phyloP scores from a whole-genome alignment of 1,284 basidiomycete species.

The Heterobasidion parviporum region DNA sequence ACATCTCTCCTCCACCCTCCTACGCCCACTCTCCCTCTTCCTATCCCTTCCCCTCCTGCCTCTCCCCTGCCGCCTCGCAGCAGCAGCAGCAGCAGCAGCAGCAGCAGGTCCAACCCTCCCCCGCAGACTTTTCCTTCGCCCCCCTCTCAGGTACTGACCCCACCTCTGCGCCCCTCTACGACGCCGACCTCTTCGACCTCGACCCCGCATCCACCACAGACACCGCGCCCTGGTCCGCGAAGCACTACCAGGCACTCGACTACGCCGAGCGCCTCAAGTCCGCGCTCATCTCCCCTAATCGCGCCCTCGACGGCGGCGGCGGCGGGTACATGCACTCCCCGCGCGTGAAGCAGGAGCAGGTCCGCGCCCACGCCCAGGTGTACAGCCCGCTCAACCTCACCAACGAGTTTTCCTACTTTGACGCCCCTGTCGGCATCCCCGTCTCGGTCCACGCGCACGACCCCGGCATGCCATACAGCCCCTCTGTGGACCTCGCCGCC shows the following conservation, averaged over 20 bases:
- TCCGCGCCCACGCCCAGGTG: not conserved
- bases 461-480: constrained; percentile 1
- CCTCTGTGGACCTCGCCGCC: constrained; percentile 8
- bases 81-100: too few relatives aligned
- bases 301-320: not conserved
- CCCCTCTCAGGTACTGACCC: not conserved
- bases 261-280: not conserved
- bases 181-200: not conserved
- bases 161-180: not conserved
- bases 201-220: not conserved
- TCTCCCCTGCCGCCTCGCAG: not conserved
- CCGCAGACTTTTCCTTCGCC: not conserved
- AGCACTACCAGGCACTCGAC: not conserved
- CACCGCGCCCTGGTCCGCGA: not conserved
- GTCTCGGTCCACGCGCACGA: not conserved
- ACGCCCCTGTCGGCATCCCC: not conserved
- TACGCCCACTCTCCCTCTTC: not conserved
- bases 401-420: constrained; percentile 8
- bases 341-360: constrained; percentile 9
- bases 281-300: constrained; percentile 7
- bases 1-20: not conserved
- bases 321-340: not conserved
- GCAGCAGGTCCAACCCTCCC: too few relatives aligned
- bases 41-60: not conserved
- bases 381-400: not conserved